Base-by-base conservation (phyloP, 1,284 basidiomycete genomes). In the Bondarzewia mesenterica region DNA sequence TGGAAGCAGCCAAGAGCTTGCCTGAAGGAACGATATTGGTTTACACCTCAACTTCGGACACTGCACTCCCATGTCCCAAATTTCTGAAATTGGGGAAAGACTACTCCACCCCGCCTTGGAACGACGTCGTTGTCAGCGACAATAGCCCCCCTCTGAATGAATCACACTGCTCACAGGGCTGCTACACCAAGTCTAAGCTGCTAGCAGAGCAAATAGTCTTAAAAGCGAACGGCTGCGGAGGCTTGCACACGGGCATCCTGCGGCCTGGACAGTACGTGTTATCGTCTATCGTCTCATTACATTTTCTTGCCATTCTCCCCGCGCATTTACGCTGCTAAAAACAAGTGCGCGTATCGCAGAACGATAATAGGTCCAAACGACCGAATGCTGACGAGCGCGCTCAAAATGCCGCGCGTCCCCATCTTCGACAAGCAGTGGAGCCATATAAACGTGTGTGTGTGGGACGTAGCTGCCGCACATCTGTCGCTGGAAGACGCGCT, bases 381-480 rank as follows among this genome's bases (percentile, higher is more conserved):
- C 42, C 57, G 62, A n/a, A 46, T 66, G 27, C 45, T 63, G 15
- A 60, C 59, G 10, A 61, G 59, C 47, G 59, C 62, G n/a, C 47
- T 66, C 23, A 57, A 50, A 21, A 58, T 64, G 57, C 48, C 60
- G 7, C 56, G 56, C 26, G 53, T 63, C 8, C 65, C 64, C 1
- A 49, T 61, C 7, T 66, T 59, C 50, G 65, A 66, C 50, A 53
- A 59, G 38, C 45, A 45, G 7, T 67, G 62, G 60, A 57, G 54
- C 18, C 55, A 60, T 5, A 65, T 61, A 6, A 54, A 56, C 42
- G 58, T 67, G n/a, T 63, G 63, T 47, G 65, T 60, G 2, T 67
- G 65, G 63, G 66, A 67, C 52, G 62, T 56, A 23, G 66, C 62
- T 4, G 61, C 66, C 7, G 64, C 66, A 2, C 63, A 66, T 50